A percentile compares a stretch with the other conserved stretches of the same genome.
Evolutionary conservation across 1,139 yeast species (phyloP).

Genomic region (Pichia terricola): DNA sequence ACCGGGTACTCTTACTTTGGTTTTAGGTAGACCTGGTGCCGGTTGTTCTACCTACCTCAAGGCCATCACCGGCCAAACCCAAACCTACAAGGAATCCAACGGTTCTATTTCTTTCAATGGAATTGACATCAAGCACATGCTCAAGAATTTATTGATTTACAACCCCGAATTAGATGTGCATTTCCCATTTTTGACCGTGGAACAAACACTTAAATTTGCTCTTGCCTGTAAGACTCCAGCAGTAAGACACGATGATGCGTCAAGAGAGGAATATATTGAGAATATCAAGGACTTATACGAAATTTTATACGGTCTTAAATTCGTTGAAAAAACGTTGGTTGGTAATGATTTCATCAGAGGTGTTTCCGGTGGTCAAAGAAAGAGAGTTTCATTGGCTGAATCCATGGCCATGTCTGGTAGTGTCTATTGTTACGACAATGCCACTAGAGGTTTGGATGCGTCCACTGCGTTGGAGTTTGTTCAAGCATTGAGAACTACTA

Average conservation of each 20-base stretch:
- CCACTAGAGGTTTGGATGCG: slow-evolving; percentile 68
- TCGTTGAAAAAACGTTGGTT: slow-evolving; percentile 52
- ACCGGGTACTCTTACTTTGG: slow-evolving; percentile 46
- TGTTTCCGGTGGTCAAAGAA: slow-evolving; percentile 77
- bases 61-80: slow-evolving; percentile 26
- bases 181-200: slow-evolving; percentile 36
- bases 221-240: slow-evolving; percentile 35
- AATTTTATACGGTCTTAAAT: slow-evolving; percentile 42
- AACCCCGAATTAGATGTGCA: slow-evolving; percentile 38
- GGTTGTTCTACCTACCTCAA: slow-evolving; percentile 42
- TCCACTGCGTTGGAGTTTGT: slow-evolving; percentile 72
- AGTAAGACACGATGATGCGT: slow-evolving; percentile 30
- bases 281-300: slow-evolving; percentile 39
- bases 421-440: slow-evolving; percentile 63
- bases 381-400: slow-evolving; percentile 71
- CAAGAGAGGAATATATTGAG: slow-evolving; percentile 30
- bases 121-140: slow-evolving; percentile 40
- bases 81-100: slow-evolving; percentile 18
- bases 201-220: slow-evolving; percentile 36
- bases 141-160: slow-evolving; percentile 32
- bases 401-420: slow-evolving; percentile 51
- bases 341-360: slow-evolving; percentile 69
- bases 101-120: slow-evolving; percentile 37
- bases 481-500: slow-evolving; percentile 55
- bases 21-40: slow-evolving; percentile 47